These are phyloP conservation scores for Aspergillus pseudonomiae DNA, from an alignment of 2,329 filamentous ascomycete species.

Conservation along the genomic window DNA sequence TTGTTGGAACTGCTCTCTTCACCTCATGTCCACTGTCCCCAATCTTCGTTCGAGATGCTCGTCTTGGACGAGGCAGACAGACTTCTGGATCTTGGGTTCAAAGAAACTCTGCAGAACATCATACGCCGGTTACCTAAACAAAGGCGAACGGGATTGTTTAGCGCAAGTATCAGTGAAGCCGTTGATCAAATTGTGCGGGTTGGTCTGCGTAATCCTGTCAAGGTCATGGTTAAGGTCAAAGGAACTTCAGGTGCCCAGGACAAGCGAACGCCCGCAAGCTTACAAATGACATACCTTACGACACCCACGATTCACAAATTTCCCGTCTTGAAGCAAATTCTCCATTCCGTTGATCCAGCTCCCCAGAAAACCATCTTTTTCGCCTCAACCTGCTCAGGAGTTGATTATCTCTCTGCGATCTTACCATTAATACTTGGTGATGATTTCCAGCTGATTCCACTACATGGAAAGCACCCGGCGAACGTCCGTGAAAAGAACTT, in stretches of 20 bases:
- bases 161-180: constrained; percentile 92
- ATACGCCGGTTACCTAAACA: constrained; percentile 86
- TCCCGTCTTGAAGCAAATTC: constrained; percentile 70
- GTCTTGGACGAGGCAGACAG: constrained; percentile 95
- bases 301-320: constrained; percentile 79
- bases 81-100: constrained; percentile 90
- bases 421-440: constrained; percentile 72
- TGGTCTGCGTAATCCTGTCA: constrained; percentile 89
- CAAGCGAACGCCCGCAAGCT: constrained; percentile 80
- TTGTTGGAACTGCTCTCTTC: constrained; percentile 85
- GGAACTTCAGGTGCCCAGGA: constrained; percentile 74
- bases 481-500: constrained; percentile 90
- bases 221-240: constrained; percentile 91
- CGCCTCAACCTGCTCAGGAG: constrained; percentile 88
- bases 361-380: constrained; percentile 90
- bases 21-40: constrained; percentile 82
- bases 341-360: constrained; percentile 68
- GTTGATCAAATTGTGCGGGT: constrained; percentile 91
- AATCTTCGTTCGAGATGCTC: constrained; percentile 87
- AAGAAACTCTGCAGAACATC: constrained; percentile 85
- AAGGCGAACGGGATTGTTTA: constrained; percentile 88
- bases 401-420: constrained; percentile 89
- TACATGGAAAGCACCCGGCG: constrained; percentile 90
- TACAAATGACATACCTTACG: constrained; percentile 87
- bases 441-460: constrained; percentile 70